Evolutionary conservation across 768 basidiomycete species (phyloP).

Genomic region (Suillus subaureus): DNA sequence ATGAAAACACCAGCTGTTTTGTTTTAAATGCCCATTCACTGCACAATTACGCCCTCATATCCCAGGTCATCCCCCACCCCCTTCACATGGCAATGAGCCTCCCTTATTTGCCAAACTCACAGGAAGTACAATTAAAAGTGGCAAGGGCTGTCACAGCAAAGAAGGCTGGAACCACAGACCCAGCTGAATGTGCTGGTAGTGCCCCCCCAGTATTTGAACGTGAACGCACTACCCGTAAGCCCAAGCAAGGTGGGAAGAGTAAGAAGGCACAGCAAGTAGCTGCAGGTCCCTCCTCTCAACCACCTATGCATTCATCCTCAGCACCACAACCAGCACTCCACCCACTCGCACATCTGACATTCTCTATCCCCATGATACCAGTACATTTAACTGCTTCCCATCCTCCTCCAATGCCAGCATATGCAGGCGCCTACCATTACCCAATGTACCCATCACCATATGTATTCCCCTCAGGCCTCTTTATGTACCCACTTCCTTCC

Average conservation of each 20-base stretch:
- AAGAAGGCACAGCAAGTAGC: neutral
- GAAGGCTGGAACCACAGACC: neutral
- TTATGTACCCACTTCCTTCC: neutral
- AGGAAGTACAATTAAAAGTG: neutral
- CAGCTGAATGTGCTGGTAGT: neutral
- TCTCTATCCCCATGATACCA: neutral
- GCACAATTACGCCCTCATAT: conserved; percentile 13
- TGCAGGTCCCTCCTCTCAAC: neutral
- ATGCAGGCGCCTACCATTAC: neutral
- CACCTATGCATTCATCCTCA: neutral
- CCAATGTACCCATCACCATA: neutral
- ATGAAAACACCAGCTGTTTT: conserved; percentile 7
- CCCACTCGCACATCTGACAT: neutral
- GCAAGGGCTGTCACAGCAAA: neutral
- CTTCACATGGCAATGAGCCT: conserved; percentile 1
- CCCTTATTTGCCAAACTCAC: neutral
- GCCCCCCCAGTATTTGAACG: neutral
- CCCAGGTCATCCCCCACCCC: conserved; percentile 3
- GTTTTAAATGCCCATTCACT: conserved; percentile 17
- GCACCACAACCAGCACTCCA: neutral
- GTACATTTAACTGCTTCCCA: neutral
- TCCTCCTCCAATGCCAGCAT: neutral
- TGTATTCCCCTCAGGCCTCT: neutral
- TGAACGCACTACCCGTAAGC: neutral
- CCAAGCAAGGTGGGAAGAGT: neutral